phyloP scores from a whole-genome alignment of 148 eudicot species.

The Rhododendron vialii region DNA sequence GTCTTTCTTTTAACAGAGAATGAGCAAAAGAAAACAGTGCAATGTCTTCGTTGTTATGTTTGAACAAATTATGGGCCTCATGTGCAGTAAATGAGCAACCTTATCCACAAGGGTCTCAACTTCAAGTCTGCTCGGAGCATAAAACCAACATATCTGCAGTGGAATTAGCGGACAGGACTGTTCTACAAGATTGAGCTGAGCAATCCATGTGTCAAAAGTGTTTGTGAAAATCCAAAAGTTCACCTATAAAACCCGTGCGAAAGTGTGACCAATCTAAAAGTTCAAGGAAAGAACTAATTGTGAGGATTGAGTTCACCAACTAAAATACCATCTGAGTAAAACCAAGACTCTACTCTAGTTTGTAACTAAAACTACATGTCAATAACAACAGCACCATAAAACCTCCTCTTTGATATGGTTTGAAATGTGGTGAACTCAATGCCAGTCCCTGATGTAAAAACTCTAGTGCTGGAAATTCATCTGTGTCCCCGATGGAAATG shows the following conservation, averaged over 20 bases:
- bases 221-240: background rate
- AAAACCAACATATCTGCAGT: background rate
- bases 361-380: background rate
- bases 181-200: background rate
- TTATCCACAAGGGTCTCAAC: background rate
- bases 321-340: background rate
- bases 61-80: background rate
- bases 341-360: background rate
- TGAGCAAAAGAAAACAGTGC: background rate
- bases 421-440: background rate
- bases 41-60: background rate
- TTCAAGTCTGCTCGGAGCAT: background rate
- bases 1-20: background rate
- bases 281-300: background rate
- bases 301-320: background rate
- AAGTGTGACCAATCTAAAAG: background rate
- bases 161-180: background rate
- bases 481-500: background rate
- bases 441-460: background rate
- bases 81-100: background rate
- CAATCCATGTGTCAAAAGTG: background rate
- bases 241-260: background rate
- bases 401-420: background rate
- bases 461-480: too few species aligned
- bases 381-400: background rate